Evolutionary conservation across 1,284 basidiomycete genomes (phyloP).

Genomic region (Omphalotus olearius): DNA sequence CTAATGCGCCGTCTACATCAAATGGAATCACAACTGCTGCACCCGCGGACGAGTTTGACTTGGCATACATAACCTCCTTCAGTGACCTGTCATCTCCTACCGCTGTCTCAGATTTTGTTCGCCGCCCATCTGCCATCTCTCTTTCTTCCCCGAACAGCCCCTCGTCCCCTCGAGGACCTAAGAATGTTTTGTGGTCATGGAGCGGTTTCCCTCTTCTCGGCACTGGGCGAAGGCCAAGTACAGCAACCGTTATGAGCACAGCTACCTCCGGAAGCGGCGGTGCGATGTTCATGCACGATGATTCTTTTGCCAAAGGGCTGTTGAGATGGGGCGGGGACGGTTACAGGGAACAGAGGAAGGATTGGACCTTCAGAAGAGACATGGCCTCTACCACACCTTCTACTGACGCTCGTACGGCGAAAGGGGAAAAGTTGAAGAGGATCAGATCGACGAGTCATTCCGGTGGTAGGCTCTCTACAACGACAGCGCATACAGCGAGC

Average conservation of each 20-base stretch:
- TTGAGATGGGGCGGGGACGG: constrained; percentile 41
- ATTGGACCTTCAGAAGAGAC: constrained; percentile 66
- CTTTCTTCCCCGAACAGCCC: neutral
- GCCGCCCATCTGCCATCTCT: constrained; percentile 3
- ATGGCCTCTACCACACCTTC: constrained; percentile 17
- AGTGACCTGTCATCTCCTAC: constrained; percentile 4
- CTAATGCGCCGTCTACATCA: too few relatives aligned
- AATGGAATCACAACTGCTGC: neutral
- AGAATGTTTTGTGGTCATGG: constrained; percentile 1
- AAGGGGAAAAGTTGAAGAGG: neutral
- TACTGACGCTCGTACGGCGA: neutral
- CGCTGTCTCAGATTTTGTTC: constrained; percentile 4
- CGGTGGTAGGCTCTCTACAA: too few relatives aligned
- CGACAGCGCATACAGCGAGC: too few relatives aligned
- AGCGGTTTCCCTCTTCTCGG: neutral
- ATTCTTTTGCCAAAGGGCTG: constrained; percentile 55
- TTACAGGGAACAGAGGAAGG: constrained; percentile 39
- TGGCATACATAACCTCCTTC: constrained; percentile 12
- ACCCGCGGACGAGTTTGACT: constrained; percentile 6
- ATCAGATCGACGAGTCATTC: too few relatives aligned
- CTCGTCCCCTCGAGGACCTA: neutral
- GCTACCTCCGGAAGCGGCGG: constrained; percentile 17
- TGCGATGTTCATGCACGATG: constrained; percentile 38
- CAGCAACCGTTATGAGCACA: constrained; percentile 18
- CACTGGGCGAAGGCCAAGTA: neutral